These are phyloP conservation scores for Termitomyces sp. DNA, from an alignment of 768 basidiomycete genomes.

Conservation along the genomic window DNA sequence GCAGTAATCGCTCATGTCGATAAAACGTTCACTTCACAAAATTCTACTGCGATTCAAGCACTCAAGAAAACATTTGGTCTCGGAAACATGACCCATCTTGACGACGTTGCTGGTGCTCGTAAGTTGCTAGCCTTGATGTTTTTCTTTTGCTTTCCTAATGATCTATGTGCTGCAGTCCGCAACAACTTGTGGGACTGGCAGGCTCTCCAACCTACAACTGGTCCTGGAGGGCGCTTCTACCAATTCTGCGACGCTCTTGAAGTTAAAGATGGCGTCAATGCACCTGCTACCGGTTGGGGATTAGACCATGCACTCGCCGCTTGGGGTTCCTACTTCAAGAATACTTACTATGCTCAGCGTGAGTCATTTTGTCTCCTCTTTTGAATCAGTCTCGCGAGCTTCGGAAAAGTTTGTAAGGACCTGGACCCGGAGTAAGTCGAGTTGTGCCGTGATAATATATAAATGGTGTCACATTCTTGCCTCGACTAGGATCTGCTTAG, in stretches of 20 bases:
- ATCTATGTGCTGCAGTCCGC: conserved; percentile 37
- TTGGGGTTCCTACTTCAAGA: conserved; percentile 57
- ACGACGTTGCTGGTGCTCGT: conserved; percentile 63
- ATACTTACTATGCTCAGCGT: conserved; percentile 42
- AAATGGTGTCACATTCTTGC: background rate
- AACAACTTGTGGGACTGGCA: conserved; percentile 72
- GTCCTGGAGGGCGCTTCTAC: conserved; percentile 44
- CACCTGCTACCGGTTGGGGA: conserved; percentile 53
- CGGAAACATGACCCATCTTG: conserved; percentile 48
- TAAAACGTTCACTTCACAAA: conserved; percentile 41
- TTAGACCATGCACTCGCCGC: conserved; percentile 52
- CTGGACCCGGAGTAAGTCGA: conserved; percentile 40
- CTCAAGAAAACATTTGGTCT: conserved; percentile 61
- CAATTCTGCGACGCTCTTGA: conserved; percentile 66
- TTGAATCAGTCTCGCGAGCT: background rate
- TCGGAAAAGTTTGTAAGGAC: conserved; percentile 44
- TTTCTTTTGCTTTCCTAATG: background rate
- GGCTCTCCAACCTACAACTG: conserved; percentile 43
- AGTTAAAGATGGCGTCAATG: conserved; percentile 49
- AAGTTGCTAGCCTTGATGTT: conserved; percentile 8
- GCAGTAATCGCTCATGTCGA: conserved; percentile 61
- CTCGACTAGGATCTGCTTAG: conserved; percentile 32
- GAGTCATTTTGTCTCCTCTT: conserved; percentile 17
- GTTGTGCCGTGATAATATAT: background rate
- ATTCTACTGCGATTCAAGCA: conserved; percentile 40